phyloP scores from a whole-genome alignment of 179 eudicot genomes.

The Camellia oleifera region DNA sequence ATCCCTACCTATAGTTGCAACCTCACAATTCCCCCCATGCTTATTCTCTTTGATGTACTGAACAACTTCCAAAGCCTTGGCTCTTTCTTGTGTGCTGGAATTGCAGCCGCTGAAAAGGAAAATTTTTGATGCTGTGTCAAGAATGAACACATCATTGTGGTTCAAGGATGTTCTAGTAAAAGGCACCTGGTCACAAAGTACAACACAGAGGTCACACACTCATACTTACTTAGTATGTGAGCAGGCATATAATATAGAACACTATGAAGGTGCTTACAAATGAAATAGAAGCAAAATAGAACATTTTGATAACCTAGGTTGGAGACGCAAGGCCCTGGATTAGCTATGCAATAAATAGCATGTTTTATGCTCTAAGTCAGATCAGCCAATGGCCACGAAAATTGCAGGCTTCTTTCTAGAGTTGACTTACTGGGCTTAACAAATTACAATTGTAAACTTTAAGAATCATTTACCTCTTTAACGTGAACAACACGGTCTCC shows the following conservation, averaged over 20 bases:
- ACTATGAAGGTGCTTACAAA: neutral
- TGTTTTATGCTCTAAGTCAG: neutral
- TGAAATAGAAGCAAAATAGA: neutral
- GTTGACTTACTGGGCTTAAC: conserved; percentile 1
- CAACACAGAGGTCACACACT: conserved; percentile 4
- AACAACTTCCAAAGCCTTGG: conserved; percentile 81
- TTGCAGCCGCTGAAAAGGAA: conserved; percentile 71
- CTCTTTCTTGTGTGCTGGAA: conserved; percentile 68
- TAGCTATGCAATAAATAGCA: neutral
- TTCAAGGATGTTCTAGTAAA: conserved; percentile 70
- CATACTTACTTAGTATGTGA: neutral
- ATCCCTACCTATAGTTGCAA: conserved; percentile 60
- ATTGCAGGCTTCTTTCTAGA: neutral
- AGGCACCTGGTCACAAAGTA: conserved; percentile 52
- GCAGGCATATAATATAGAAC: conserved; percentile 3
- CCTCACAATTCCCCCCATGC: conserved; percentile 61
- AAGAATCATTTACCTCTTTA: conserved; percentile 45
- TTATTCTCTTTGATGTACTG: conserved; percentile 66
- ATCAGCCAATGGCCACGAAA: neutral
- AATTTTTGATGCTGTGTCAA: conserved; percentile 63
- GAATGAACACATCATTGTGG: conserved; percentile 69
- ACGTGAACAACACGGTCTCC: conserved; percentile 71
- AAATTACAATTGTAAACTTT: neutral
- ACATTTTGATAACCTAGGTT: neutral
- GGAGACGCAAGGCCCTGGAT: neutral